These are phyloP conservation scores for Batrachochytrium dendrobatidis DNA, from an alignment of 371 early-diverging fungal species.

Conservation along the genomic window DNA sequence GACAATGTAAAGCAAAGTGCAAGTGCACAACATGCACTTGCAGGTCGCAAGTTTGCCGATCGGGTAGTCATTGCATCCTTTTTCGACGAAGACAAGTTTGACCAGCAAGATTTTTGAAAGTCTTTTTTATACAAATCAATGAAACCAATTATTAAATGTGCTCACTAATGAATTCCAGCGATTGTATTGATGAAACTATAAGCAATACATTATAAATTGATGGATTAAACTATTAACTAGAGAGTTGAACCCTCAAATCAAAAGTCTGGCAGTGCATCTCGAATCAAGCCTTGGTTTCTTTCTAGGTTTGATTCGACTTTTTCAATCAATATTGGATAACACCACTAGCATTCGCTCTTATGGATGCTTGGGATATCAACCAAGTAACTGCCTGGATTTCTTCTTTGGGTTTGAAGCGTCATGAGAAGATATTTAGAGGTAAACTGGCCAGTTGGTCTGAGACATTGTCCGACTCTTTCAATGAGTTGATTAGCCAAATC, in stretches of 20 bases:
- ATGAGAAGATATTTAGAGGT: constrained; percentile 15
- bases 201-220: no score
- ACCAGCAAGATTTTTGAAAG: not conserved
- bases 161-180: no score
- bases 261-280: no score
- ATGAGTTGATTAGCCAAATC: not conserved
- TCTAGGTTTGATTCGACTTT: no score
- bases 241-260: no score
- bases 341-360: constrained; percentile 2
- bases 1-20: constrained; percentile 48
- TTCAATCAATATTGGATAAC: no score
- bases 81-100: not conserved
- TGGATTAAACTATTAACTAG: no score
- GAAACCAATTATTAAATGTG: no score
- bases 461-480: not conserved
- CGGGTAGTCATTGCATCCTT: constrained; percentile 75
- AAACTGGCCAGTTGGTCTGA: constrained; percentile 8
- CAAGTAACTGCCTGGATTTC: constrained; percentile 21
- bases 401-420: constrained; percentile 15
- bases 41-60: constrained; percentile 90
- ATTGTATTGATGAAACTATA: no score
- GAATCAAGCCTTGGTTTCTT: no score
- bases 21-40: constrained; percentile 72
- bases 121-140: no score
- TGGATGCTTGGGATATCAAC: constrained; percentile 17